These are phyloP conservation scores for Ciborinia camelliae DNA, from an alignment of 2,329 filamentous ascomycete species.

Conservation along the genomic window DNA sequence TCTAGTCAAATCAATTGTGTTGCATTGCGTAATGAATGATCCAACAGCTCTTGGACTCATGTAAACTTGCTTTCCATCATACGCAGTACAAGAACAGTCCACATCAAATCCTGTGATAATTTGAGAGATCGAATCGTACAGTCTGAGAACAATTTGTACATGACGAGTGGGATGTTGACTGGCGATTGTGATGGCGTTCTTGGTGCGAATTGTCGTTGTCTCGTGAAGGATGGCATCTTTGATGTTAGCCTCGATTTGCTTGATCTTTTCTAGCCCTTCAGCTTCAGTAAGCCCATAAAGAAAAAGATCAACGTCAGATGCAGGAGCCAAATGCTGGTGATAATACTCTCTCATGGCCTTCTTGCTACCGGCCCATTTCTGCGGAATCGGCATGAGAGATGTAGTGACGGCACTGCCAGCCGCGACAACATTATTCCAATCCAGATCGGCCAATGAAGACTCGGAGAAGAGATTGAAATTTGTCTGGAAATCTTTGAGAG, in stretches of 20 bases:
- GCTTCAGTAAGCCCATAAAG: constrained; percentile 76
- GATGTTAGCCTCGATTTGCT: constrained; percentile 72
- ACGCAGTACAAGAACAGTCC: constrained; percentile 77
- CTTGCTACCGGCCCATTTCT: constrained; percentile 59
- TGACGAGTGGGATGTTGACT: constrained; percentile 81
- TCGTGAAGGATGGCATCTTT: constrained; percentile 77
- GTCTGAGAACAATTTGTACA: constrained; percentile 77
- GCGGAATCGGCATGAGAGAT: constrained; percentile 67
- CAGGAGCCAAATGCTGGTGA: constrained; percentile 75
- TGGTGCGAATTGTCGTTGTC: constrained; percentile 78
- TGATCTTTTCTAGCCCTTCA: constrained; percentile 78
- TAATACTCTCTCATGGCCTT: constrained; percentile 68
- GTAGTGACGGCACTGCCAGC: constrained; percentile 81
- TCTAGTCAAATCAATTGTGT: constrained; percentile 73
- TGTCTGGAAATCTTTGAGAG: constrained; percentile 66
- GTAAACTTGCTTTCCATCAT: constrained; percentile 77
- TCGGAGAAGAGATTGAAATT: constrained; percentile 85
- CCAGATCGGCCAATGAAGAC: constrained; percentile 67
- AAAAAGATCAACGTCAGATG: constrained; percentile 85
- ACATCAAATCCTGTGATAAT: constrained; percentile 88
- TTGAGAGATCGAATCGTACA: constrained; percentile 80
- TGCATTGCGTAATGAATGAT: constrained; percentile 78
- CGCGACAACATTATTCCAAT: constrained; percentile 80
- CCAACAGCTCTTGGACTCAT: constrained; percentile 72
- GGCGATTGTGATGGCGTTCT: constrained; percentile 82